Percentiles rank a stretch among this genome's conserved stretches.
Evolutionary conservation across 116 monocot genomes (phyloP).

Genomic region (Trichopus zeylanicus): DNA sequence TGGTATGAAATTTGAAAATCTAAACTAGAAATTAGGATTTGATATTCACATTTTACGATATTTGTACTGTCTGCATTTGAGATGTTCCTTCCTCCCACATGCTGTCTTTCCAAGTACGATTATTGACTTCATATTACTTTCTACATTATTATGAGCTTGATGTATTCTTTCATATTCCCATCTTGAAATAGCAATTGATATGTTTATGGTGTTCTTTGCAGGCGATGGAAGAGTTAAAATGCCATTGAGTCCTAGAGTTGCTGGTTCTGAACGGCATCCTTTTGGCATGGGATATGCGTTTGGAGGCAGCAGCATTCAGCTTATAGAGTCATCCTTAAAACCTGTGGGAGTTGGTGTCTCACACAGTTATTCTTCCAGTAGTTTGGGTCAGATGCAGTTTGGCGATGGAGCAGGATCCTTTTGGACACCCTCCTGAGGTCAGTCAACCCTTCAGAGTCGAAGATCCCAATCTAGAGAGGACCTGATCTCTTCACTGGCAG

Average conservation of each 20-base stretch:
- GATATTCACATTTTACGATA: no score
- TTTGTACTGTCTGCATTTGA: no score
- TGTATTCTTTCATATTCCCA: neutral
- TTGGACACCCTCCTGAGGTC: slow-evolving; percentile 53
- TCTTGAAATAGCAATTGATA: neutral
- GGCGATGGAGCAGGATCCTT: slow-evolving; percentile 44
- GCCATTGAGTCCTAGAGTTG: slow-evolving; percentile 72
- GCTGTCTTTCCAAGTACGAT: neutral
- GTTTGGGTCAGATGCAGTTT: slow-evolving; percentile 67
- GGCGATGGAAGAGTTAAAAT: slow-evolving; percentile 69
- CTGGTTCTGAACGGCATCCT: slow-evolving; percentile 47
- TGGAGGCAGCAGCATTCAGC: slow-evolving; percentile 39
- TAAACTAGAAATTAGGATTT: no score
- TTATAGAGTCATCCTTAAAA: slow-evolving; percentile 35
- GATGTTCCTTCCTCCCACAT: neutral
- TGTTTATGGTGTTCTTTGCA: slow-evolving; percentile 8
- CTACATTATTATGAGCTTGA: neutral
- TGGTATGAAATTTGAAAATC: no score
- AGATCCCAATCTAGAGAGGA: slow-evolving; percentile 95
- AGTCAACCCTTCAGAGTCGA: slow-evolving; percentile 71
- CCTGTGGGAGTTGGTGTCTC: slow-evolving; percentile 29
- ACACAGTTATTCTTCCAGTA: slow-evolving; percentile 77
- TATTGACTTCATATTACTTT: neutral
- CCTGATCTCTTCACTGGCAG: slow-evolving; percentile 62
- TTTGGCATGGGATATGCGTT: slow-evolving; percentile 45